Conservation (phyloP, 2,329 filamentous ascomycete genomes). For the Zymoseptoria pseudotritici region DNA sequence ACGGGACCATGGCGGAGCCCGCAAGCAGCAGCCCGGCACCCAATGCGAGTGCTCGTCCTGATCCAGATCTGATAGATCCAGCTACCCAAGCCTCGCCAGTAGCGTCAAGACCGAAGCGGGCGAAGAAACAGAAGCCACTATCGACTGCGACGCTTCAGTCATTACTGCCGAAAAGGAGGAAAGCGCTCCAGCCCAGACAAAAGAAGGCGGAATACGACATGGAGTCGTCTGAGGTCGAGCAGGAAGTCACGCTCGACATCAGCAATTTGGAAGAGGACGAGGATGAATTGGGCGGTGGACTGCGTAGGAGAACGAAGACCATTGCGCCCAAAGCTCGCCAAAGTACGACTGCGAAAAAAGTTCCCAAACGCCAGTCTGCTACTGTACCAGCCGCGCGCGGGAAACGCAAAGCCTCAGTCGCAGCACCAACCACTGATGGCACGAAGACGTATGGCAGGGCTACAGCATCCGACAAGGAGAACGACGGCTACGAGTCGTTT, state of each 20-base stretch:
- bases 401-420: slow-evolving; percentile 7
- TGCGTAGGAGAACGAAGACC: slow-evolving; percentile 13
- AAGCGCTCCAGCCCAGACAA: slow-evolving; percentile 15
- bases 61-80: slow-evolving; percentile 13
- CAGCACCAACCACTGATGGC: slow-evolving; percentile 7
- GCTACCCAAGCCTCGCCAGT: slow-evolving; percentile 21
- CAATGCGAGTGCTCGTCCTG: slow-evolving; percentile 6
- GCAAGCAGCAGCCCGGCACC: slow-evolving; percentile 34
- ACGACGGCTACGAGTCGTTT: slow-evolving; percentile 24
- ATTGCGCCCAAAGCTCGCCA: slow-evolving; percentile 9
- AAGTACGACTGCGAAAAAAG: slow-evolving; percentile 13
- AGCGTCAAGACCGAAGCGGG: slow-evolving; percentile 15
- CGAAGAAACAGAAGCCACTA: slow-evolving; percentile 25
- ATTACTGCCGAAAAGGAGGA: slow-evolving; percentile 37
- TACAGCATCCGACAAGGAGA: slow-evolving; percentile 38
- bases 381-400: slow-evolving; percentile 5
- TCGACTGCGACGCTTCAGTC: slow-evolving; percentile 40
- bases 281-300: slow-evolving; percentile 32
- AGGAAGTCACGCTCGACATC: slow-evolving; percentile 15
- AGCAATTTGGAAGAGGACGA: slow-evolving; percentile 31
- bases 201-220: slow-evolving; percentile 35
- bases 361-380: slow-evolving; percentile 6
- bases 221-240: slow-evolving; percentile 28
- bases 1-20: slow-evolving; percentile 39
- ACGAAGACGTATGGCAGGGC: slow-evolving; percentile 21